Conservation (phyloP, 257 asterid genomes). For the Plantago ovata region DNA sequence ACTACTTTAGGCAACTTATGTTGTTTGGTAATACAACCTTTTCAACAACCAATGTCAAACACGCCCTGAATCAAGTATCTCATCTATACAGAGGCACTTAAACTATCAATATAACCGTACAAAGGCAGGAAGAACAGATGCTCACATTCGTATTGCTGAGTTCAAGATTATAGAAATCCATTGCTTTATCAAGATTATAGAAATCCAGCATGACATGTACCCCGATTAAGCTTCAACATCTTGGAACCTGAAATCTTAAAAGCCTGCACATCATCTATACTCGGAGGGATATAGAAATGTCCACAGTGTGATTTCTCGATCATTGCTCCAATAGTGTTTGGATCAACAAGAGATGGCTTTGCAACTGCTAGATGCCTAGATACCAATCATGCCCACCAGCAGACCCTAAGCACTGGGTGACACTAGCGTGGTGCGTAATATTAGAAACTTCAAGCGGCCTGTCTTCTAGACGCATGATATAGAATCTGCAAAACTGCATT, state of each 20-base stretch:
- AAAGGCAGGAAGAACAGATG: conserved; percentile 3
- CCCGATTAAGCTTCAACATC: conserved; percentile 65
- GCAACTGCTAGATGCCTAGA: conserved; percentile 91
- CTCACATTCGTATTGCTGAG: conserved; percentile 80
- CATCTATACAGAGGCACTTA: no score
- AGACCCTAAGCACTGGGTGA: conserved; percentile 91
- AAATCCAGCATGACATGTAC: conserved; percentile 98
- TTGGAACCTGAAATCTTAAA: conserved; percentile 79
- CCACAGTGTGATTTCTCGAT: conserved; percentile 59
- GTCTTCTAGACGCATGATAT: conserved; percentile 71
- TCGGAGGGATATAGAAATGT: conserved; percentile 66
- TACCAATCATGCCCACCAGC: conserved; percentile 83
- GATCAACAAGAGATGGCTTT: conserved; percentile 61
- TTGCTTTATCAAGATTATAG: conserved; percentile 46
- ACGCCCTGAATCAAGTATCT: no score
- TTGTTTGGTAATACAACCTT: no score
- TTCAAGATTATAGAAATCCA: conserved; percentile 91
- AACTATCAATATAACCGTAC: no score
- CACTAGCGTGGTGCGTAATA: conserved; percentile 85
- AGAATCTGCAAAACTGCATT: conserved; percentile 39
- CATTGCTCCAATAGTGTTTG: conserved; percentile 18
- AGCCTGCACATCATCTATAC: conserved; percentile 58
- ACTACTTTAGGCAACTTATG: no score
- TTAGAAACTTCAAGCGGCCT: conserved; percentile 55
- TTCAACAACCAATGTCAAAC: no score